phyloP scores from a whole-genome alignment of 371 early-diverging fungal genomes.

The Rhizopus stolonifer region DNA sequence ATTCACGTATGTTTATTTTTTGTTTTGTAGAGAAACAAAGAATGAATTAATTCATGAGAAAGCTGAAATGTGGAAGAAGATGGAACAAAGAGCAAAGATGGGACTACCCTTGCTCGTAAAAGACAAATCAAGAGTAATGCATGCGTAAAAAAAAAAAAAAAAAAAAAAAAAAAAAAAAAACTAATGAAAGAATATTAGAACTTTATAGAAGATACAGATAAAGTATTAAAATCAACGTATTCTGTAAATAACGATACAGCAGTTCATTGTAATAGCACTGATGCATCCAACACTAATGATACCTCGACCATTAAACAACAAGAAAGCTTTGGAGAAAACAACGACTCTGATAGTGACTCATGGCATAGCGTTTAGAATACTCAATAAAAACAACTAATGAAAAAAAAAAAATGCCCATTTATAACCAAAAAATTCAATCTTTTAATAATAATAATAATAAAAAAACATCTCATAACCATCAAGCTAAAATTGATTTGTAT shows the following conservation, averaged over 20 bases:
- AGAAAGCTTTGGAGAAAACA: background rate
- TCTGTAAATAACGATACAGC: background rate
- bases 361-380: constrained; percentile 20
- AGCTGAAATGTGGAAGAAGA: constrained; percentile 7
- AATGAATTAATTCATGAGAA: constrained; percentile 4
- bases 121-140: background rate
- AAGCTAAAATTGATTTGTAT: no score
- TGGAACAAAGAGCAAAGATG: constrained; percentile 6
- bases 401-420: no score
- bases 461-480: no score
- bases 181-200: no score
- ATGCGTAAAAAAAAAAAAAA: background rate
- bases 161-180: no score
- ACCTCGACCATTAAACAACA: background rate
- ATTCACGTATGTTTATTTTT: no score
- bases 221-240: no score
- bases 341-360: constrained; percentile 22
- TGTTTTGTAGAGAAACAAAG: background rate
- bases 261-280: background rate
- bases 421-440: no score
- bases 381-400: no score
- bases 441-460: no score
- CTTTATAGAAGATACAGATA: no score
- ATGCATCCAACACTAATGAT: background rate
- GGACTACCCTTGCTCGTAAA: background rate